Conservation (phyloP, 345 rosid species). For the Brassica carinata region DNA sequence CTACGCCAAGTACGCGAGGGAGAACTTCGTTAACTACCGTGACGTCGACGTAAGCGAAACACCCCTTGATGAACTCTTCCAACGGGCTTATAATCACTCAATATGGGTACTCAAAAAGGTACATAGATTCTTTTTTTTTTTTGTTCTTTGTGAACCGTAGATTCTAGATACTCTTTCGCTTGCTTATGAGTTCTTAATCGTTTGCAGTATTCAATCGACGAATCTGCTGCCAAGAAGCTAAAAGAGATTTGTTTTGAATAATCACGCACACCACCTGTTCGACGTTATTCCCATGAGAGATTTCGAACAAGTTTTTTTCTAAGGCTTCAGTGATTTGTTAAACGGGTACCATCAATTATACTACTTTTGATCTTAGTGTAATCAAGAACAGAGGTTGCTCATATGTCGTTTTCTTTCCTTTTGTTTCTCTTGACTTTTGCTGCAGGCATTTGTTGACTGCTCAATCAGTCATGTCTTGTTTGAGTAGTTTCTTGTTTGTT, state of each 20-base stretch:
- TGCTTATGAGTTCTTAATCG: conserved; percentile 7
- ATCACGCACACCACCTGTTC: conserved; percentile 49
- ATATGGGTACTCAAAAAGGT: conserved; percentile 96
- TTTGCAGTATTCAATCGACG: conserved; percentile 77
- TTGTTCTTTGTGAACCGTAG: neutral
- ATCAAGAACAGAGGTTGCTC: conserved; percentile 27
- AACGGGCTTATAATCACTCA: conserved; percentile 82
- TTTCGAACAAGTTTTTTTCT: neutral
- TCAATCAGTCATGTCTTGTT: conserved; percentile 27
- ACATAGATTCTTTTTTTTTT: neutral
- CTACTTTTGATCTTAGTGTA: neutral
- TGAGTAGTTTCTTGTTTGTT: conserved; percentile 33
- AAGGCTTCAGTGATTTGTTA: conserved; percentile 6
- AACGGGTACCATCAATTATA: conserved; percentile 14
- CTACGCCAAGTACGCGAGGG: conserved; percentile 89
- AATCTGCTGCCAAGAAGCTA: conserved; percentile 64
- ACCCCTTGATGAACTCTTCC: conserved; percentile 79
- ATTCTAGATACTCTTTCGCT: neutral
- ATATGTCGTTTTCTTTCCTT: conserved; percentile 26
- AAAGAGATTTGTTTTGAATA: conserved; percentile 53
- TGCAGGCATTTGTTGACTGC: conserved; percentile 16
- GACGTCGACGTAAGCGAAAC: conserved; percentile 60
- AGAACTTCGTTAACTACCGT: conserved; percentile 85
- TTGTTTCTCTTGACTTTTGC: conserved; percentile 27
- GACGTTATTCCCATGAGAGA: conserved; percentile 41